Conservation (phyloP, 176 grass and related monocot species). For the Musa beccarii region DNA sequence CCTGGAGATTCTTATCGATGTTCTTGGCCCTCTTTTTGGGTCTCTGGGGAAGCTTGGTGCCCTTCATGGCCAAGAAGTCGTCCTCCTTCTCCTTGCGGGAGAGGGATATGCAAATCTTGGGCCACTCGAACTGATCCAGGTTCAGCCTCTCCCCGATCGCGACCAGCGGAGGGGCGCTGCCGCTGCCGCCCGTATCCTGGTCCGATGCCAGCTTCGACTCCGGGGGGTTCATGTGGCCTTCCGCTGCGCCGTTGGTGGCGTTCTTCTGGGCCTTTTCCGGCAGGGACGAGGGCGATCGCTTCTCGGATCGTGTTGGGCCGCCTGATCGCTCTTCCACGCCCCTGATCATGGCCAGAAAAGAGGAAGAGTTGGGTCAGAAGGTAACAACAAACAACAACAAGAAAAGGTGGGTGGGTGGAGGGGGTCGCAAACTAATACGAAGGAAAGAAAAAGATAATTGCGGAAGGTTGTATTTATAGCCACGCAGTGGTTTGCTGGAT, state of each 20-base stretch:
- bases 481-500: background rate
- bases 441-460: background rate
- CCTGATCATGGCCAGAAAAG: conserved; percentile 51
- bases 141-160: conserved; percentile 29
- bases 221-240: conserved; percentile 25
- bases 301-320: conserved; percentile 12
- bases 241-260: background rate
- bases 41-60: conserved; percentile 65
- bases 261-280: conserved; percentile 1
- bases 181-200: conserved; percentile 17
- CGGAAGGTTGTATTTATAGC: background rate
- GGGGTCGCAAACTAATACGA: background rate
- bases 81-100: conserved; percentile 80
- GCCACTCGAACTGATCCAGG: conserved; percentile 34
- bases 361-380: conserved; percentile 11
- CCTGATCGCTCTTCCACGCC: conserved; percentile 37
- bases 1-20: conserved; percentile 50
- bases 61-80: conserved; percentile 66
- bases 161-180: conserved; percentile 33
- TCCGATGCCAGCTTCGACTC: conserved; percentile 30
- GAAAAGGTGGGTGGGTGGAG: background rate
- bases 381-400: background rate
- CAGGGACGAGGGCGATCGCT: conserved; percentile 16
- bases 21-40: conserved; percentile 61
- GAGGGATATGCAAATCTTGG: conserved; percentile 58